Evolutionary conservation across 768 basidiomycete genomes (phyloP), one percentile per base, ranked within the genome.

Genomic region (Pleurotus cornucopiae): DNA sequence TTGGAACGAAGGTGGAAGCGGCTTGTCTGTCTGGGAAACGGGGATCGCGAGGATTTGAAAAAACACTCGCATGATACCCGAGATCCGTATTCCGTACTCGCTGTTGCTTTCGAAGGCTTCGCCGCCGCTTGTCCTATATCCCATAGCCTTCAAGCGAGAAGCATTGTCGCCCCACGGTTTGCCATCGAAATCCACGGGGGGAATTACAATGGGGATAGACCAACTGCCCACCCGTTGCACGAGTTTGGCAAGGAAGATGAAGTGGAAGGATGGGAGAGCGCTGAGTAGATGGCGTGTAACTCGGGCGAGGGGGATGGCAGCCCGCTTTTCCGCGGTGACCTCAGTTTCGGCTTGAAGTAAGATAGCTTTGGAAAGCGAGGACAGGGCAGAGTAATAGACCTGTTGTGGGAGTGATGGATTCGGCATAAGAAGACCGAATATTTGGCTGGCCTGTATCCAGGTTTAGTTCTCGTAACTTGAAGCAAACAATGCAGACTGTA

Each of bases 281-380:
- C 84, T 78, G 54, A 94, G 78, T 26, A 98, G 76, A 59, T 81
- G 85, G 59, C 88, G 79, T 2, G 90, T 71, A 9, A 97, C 83
- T 30, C 82, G 80, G 0, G 90, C 91, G 20, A 99, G 80, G 0
- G 96, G 96, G 38, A 79, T 76, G 0, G 94, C 94, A 20, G 89
- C 88, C 26, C 85, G 84, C 64, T 89, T 85, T 70, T 95, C 91
- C 2, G 94, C 94, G 1, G 89, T 78, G 6, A 96, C 91, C 69
- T 98, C 96, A 0, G 86, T 89, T 73, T 97, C 94, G 14, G 94
- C 94, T 73, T 98, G 96, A 34, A 90, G 78, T 44, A 98, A 78
- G 58, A 98, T 86, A 14, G 85, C 76, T 66, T 98, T 98, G 46
- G 92, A 77, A 40, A 98, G 81, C n/a, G 94, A 88, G 18, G 91